phyloP scores from a whole-genome alignment of 1,139 yeast species.

The Yamadazyma atlantica region DNA sequence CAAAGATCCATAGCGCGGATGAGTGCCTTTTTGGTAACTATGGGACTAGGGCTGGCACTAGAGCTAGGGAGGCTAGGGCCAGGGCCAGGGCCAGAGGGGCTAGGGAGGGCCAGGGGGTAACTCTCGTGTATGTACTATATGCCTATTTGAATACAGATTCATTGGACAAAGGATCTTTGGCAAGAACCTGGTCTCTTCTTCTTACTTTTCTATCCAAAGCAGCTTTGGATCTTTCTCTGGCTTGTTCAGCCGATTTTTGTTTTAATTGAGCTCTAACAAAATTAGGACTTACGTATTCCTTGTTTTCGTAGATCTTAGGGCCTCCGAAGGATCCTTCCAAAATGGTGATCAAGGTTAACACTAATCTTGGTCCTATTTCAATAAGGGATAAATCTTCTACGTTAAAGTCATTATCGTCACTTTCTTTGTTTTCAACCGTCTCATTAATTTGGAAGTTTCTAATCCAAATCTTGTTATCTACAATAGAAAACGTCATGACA shows the following conservation, averaged over 20 bases:
- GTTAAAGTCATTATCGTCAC: slow-evolving; percentile 27
- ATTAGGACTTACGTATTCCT: slow-evolving; percentile 95
- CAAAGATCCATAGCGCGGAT: too few species aligned
- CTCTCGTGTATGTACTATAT: background rate
- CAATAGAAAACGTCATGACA: slow-evolving; percentile 88
- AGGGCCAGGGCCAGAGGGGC: too few species aligned
- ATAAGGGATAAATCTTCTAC: slow-evolving; percentile 68
- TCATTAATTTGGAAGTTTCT: slow-evolving; percentile 93
- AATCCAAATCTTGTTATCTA: slow-evolving; percentile 93
- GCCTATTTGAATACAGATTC: slow-evolving; percentile 65
- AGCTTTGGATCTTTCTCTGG: slow-evolving; percentile 75
- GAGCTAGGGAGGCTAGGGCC: too few species aligned
- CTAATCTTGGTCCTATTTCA: slow-evolving; percentile 97
- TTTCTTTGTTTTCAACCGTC: slow-evolving; percentile 52
- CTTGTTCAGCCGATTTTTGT: slow-evolving; percentile 78
- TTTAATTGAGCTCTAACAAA: slow-evolving; percentile 87
- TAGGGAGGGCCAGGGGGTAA: background rate
- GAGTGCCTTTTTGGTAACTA: too few species aligned
- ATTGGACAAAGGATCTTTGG: slow-evolving; percentile 83
- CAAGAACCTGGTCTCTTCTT: slow-evolving; percentile 71
- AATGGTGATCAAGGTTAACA: slow-evolving; percentile 85
- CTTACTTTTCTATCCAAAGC: slow-evolving; percentile 74
- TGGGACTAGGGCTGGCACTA: too few species aligned
- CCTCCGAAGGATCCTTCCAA: slow-evolving; percentile 98
- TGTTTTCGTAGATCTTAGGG: slow-evolving; percentile 95